phyloP scores from a whole-genome alignment of 805 yeast genomes.

The Zygoascus bituminiphila region DNA sequence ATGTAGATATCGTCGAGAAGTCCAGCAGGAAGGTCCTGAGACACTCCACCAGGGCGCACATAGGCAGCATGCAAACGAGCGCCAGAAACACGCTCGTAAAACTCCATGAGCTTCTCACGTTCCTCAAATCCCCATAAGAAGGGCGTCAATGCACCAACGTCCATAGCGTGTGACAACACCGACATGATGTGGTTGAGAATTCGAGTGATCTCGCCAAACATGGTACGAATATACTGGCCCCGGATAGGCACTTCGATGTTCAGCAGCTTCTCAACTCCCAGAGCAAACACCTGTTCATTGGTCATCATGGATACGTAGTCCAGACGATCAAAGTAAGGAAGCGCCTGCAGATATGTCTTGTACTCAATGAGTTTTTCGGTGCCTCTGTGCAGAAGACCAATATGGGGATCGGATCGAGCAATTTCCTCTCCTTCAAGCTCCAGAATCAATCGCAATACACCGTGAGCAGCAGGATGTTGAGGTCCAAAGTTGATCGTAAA shows the following conservation, averaged over 20 bases:
- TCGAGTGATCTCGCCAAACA: constrained; percentile 83
- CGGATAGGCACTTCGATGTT: constrained; percentile 80
- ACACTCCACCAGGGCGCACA: constrained; percentile 86
- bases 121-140: constrained; percentile 93
- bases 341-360: constrained; percentile 79
- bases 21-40: constrained; percentile 82
- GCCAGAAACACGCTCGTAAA: constrained; percentile 83
- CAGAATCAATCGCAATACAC: constrained; percentile 76
- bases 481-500: constrained; percentile 89
- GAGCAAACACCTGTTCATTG: constrained; percentile 74
- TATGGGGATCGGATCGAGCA: constrained; percentile 80
- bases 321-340: constrained; percentile 81
- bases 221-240: constrained; percentile 74
- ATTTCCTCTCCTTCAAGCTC: constrained; percentile 87
- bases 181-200: constrained; percentile 81
- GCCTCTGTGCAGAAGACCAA: constrained; percentile 81
- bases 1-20: constrained; percentile 81
- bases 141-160: constrained; percentile 89
- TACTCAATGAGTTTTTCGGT: constrained; percentile 82
- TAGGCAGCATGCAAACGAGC: constrained; percentile 86
- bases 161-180: constrained; percentile 82
- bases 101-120: constrained; percentile 88
- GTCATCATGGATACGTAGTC: constrained; percentile 86
- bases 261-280: constrained; percentile 77
- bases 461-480: constrained; percentile 94